A percentile compares a stretch with the other conserved stretches of the same genome.
Conservation (phyloP, 495 filamentous ascomycete genomes). For the Bryoglossum gracile region DNA sequence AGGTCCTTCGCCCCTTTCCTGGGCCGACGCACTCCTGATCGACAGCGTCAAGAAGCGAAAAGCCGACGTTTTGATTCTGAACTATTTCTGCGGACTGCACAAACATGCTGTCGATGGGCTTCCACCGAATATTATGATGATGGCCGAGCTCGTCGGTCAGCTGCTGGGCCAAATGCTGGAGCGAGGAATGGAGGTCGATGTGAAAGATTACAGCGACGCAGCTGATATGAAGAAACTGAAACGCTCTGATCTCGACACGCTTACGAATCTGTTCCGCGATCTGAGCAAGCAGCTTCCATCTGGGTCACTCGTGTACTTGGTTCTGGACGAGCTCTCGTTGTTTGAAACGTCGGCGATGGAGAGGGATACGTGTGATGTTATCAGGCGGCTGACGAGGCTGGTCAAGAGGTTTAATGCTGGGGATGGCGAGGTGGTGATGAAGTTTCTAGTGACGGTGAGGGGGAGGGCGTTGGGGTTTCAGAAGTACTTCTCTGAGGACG, state of each 20-base stretch:
- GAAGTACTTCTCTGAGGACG: background rate
- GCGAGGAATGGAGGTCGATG: background rate
- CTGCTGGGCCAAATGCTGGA: background rate
- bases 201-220: background rate
- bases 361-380: background rate
- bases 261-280: background rate
- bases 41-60: background rate
- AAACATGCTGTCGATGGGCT: background rate
- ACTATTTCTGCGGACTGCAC: slow-evolving; percentile 2
- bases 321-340: background rate
- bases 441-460: background rate
- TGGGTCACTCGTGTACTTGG: background rate
- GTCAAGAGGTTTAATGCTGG: background rate
- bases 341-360: background rate
- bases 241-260: background rate
- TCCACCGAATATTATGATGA: background rate
- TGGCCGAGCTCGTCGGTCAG: background rate
- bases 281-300: background rate
- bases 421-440: background rate
- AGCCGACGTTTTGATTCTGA: too few relatives aligned
- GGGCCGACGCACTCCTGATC: background rate
- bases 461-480: background rate
- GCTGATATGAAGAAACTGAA: background rate
- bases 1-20: background rate
- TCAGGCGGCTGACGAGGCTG: background rate